These are phyloP conservation scores for Leavenworthia alabamica DNA, from an alignment of 345 rosid genomes.

Conservation along the genomic window DNA sequence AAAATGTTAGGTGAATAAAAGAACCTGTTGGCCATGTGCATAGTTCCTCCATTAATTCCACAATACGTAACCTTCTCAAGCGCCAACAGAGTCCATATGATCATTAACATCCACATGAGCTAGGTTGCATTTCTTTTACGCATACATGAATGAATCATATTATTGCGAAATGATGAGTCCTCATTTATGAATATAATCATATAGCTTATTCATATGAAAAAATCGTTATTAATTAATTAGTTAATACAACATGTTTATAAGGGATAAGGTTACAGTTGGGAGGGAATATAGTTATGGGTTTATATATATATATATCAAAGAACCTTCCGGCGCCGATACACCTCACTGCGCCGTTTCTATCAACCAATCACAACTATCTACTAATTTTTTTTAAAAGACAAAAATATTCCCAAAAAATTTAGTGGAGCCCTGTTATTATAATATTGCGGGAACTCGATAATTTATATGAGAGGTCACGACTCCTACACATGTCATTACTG, in stretches of 20 bases:
- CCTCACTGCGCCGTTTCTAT: conserved; percentile 26
- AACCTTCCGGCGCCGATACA: conserved; percentile 28
- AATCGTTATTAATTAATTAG: not conserved
- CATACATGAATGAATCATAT: not conserved
- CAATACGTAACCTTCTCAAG: not conserved
- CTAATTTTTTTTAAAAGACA: not conserved
- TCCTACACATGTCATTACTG: conserved; percentile 22
- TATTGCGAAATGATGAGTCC: not conserved
- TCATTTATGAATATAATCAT: not conserved
- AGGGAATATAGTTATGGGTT: too few relatives aligned
- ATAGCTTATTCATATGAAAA: not conserved
- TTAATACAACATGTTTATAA: not conserved
- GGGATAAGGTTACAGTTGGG: conserved; percentile 27
- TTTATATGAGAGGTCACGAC: conserved; percentile 5
- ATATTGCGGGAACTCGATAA: conserved; percentile 21
- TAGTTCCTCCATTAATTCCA: not conserved
- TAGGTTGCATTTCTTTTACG: not conserved
- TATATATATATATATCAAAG: too few relatives aligned
- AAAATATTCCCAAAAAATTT: not conserved
- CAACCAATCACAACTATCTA: conserved; percentile 23
- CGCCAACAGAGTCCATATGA: conserved; percentile 1
- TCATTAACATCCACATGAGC: conserved; percentile 7
- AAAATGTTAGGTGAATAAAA: not conserved
- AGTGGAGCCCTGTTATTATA: conserved; percentile 9
- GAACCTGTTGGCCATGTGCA: conserved; percentile 21